A percentile compares a stretch with the other conserved stretches of the same genome.
phyloP scores from a whole-genome alignment of 352 stramenopile species.

The Pythium monospermum region DNA sequence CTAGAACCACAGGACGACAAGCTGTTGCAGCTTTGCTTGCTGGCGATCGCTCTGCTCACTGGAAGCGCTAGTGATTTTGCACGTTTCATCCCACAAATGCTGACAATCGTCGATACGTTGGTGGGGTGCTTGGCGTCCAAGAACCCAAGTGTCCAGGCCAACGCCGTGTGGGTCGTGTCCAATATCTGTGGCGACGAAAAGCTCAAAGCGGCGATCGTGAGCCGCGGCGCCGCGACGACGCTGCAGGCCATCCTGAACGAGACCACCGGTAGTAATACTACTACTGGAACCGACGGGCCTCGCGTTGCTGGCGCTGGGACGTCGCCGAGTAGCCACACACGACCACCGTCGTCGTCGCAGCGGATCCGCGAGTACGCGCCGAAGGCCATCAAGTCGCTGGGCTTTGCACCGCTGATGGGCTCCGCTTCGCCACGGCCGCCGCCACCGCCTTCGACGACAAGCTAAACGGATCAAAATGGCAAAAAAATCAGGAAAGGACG shows the following conservation, averaged over 20 bases:
- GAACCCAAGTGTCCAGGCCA: constrained; percentile 54
- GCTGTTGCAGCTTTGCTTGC: constrained; percentile 50
- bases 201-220: constrained; percentile 44
- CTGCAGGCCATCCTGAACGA: constrained; percentile 68
- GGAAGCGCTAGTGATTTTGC: constrained; percentile 26
- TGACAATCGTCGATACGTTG: constrained; percentile 31
- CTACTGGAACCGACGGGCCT: not conserved
- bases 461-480: too few species aligned
- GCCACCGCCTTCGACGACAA: too few species aligned
- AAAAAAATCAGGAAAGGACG: too few species aligned
- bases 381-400: constrained; percentile 66
- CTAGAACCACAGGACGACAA: constrained; percentile 39
- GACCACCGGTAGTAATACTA: too few species aligned
- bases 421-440: not conserved
- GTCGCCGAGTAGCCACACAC: not conserved
- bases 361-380: constrained; percentile 74
- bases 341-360: constrained; percentile 56
- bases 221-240: constrained; percentile 42
- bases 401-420: constrained; percentile 40
- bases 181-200: constrained; percentile 64
- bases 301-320: not conserved
- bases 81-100: constrained; percentile 27
- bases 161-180: constrained; percentile 72
- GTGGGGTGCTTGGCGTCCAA: constrained; percentile 43
- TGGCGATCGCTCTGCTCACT: constrained; percentile 63